Base-by-base conservation (phyloP, 2,329 filamentous ascomycete genomes). In the Ustulina deusta region DNA sequence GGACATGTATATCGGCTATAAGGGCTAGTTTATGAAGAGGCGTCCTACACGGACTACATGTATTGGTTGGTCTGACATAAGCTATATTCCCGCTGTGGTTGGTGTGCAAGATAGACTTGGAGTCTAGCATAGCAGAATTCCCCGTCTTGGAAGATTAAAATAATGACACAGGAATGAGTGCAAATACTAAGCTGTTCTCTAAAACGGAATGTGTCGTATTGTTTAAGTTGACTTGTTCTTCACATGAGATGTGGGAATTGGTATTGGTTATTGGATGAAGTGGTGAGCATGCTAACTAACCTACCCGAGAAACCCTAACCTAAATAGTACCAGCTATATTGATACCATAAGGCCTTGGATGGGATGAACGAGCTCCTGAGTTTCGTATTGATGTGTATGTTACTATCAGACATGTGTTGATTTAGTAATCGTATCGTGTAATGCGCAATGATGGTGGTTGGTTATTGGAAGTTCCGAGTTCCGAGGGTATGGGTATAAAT, bases 11-110 rank as follows among this genome's bases (percentile, higher is more conserved):
- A 13, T 1, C 27, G 11, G 25, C 27, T 34, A 27, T 38, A 51
- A 17, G 10, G 36, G 36, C 22, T 11, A 13, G 22, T 15, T 44
- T 22, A 5, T 13, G 46, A 25, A 9, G 61, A 40, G 20, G 11
- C 32, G 13, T 4, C 42, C 22, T 6, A 46, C 10, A 13, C 2
- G 13, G 25, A 3, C 25, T 13, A 13, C 29, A 25, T 59, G 2
- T 51, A 7, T 20, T 52, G 25, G 25, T n/a, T 27, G 27, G 36
- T 27, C 55, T 65, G 55, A 65, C 55, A 46, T 65, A 48, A 60
- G 62, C 46, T 22, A 22, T 25, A 5, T n/a, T 11, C 11, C 34
- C 5, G 29, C 29, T 52, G 15, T 32, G 27, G 48, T n/a, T 6
- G 17, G 17, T n/a, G 27, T 11, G 27, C 7, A 51, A 51, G 27